Base-by-base conservation (phyloP, 768 basidiomycete genomes). In the Tulasnella sp. region DNA sequence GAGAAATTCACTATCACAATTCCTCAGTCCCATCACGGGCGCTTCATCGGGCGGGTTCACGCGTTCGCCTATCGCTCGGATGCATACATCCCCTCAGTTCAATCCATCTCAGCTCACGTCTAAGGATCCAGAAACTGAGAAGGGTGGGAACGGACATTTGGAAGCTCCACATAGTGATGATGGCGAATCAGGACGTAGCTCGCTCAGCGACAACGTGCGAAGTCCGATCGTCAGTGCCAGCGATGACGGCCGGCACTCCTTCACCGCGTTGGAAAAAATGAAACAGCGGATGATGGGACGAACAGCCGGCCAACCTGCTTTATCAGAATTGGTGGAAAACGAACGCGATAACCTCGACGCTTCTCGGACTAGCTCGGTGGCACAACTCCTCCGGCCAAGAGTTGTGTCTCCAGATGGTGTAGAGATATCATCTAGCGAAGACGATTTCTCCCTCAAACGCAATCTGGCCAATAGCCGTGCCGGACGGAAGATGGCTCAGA, bases 171-270 rank as follows among this genome's bases (percentile, higher is more conserved):
- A 49, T 15, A 73, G 72, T 22, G 72, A 73, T 52, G 72, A 73
- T 36, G 72, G 72, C 25, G 72, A 73, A 73, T 73, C 72, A n/a
- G 72, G 72, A 9, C 38, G 37, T 14, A 73, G 39, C 42, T 73
- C 72, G 34, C 42, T 31, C 39, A 73, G 72, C 45, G 72, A 73
- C 15, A n/a, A 73, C 42, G 40, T 52, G 25, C 38, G 40, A n/a
- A 73, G 72, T 54, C 72, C 72, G 25, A 31, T 73, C 22, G 8
- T 42, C 29, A 73, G 49, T 29, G 52, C 72, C n/a, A 73, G 72
- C 49, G 72, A 73, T n/a, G 72, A 73, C 42, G 49, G 34, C 19
- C 39, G 42, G 29, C 29, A n/a, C 5, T 34, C 70, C 25, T 42
- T 38, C 70, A 42, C 40, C 34, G 40, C 38, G 4, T 40, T 73